These are phyloP conservation scores for Amphicarpaea edgeworthii DNA, from an alignment of 306 rosid species.

Conservation along the genomic window DNA sequence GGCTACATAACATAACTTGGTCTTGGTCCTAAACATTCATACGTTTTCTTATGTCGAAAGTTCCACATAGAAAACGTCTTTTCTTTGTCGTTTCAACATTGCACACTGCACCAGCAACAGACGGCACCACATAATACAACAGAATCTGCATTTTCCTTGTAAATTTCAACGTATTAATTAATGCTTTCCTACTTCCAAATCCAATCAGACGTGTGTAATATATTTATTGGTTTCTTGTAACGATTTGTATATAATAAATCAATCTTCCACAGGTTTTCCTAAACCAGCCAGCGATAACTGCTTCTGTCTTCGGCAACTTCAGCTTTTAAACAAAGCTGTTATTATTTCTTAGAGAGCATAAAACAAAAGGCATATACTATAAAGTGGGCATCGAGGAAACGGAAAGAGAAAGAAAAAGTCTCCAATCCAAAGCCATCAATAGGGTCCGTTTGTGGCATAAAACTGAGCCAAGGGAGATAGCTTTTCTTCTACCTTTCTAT, in stretches of 20 bases:
- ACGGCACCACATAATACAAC: conserved; percentile 36
- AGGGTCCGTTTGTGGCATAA: background rate
- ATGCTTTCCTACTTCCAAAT: conserved; percentile 5
- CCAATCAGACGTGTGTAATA: background rate
- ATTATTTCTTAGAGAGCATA: conserved; percentile 20
- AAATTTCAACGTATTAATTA: conserved; percentile 39
- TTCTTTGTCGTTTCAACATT: conserved; percentile 32
- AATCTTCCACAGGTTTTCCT: conserved; percentile 34
- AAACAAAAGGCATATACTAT: conserved; percentile 15
- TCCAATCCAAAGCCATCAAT: conserved; percentile 39
- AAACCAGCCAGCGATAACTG: conserved; percentile 42
- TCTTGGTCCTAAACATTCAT: conserved; percentile 8
- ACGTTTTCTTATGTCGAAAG: conserved; percentile 29
- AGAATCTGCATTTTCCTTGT: conserved; percentile 3
- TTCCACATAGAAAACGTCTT: conserved; percentile 41
- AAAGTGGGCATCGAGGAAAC: conserved; percentile 18
- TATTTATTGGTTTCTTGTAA: conserved; percentile 41
- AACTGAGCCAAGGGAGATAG: background rate
- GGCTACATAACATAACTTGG: conserved; percentile 40
- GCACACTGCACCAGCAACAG: conserved; percentile 7
- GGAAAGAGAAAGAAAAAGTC: background rate
- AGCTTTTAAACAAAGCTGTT: conserved; percentile 44
- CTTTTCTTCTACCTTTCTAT: conserved; percentile 7
- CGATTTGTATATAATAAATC: background rate
- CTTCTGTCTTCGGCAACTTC: conserved; percentile 30